Conservation (phyloP, 2,329 filamentous ascomycete genomes). For the Calycina herbarum region DNA sequence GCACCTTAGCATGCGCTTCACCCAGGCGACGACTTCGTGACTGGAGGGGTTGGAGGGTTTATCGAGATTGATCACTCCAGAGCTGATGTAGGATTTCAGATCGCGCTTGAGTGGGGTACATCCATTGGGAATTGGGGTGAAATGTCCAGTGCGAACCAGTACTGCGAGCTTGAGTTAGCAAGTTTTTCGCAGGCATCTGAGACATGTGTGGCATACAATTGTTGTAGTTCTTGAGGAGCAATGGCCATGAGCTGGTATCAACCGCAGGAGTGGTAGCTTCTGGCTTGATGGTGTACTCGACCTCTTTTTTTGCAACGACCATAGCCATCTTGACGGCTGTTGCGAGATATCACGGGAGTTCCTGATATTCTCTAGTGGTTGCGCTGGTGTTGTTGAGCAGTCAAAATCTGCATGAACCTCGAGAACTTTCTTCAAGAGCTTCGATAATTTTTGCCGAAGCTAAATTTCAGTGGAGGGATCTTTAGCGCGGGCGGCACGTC, state of each 20-base stretch:
- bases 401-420: constrained; percentile 15
- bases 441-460: constrained; percentile 21
- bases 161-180: constrained; percentile 53
- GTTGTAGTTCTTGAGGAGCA: constrained; percentile 95
- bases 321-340: constrained; percentile 42
- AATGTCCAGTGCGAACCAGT: constrained; percentile 90
- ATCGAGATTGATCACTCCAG: constrained; percentile 97
- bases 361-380: constrained; percentile 16
- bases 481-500: not conserved
- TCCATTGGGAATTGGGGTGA: constrained; percentile 92
- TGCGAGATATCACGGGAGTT: constrained; percentile 17
- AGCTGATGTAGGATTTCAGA: constrained; percentile 94
- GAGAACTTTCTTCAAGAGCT: constrained; percentile 19
- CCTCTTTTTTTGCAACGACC: constrained; percentile 52
- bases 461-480: constrained; percentile 16
- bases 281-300: constrained; percentile 89
- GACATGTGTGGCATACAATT: constrained; percentile 62
- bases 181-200: constrained; percentile 14
- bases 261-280: constrained; percentile 75
- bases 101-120: constrained; percentile 90
- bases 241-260: constrained; percentile 87
- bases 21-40: constrained; percentile 99
- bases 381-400: constrained; percentile 12
- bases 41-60: constrained; percentile 97
- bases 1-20: constrained; percentile 93